These are phyloP conservation scores for Cystobasidium onofrii DNA, from an alignment of 768 basidiomycete genomes.

Conservation along the genomic window DNA sequence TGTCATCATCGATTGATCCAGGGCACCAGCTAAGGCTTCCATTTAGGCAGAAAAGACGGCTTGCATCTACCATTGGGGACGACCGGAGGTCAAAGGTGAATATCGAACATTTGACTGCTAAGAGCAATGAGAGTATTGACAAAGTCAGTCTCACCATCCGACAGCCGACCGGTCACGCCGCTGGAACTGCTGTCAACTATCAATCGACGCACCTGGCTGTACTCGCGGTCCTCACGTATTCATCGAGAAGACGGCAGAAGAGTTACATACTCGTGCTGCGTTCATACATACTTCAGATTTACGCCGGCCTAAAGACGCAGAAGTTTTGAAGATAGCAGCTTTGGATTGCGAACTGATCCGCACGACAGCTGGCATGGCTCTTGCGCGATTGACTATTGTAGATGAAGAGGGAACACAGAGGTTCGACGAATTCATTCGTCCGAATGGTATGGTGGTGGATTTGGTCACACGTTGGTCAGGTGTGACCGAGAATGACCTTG, in stretches of 20 bases:
- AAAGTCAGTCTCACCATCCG: neutral
- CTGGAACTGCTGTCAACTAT: constrained; percentile 65
- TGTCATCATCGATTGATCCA: neutral
- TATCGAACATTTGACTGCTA: too few species aligned
- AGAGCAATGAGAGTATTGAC: too few species aligned
- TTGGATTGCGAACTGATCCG: constrained; percentile 97
- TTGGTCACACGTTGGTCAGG: constrained; percentile 64
- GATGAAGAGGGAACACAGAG: constrained; percentile 54
- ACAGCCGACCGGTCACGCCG: constrained; percentile 32
- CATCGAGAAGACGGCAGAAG: constrained; percentile 60
- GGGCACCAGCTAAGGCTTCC: neutral
- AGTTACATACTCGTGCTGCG: constrained; percentile 64
- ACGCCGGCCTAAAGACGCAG: constrained; percentile 37
- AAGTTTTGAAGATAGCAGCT: constrained; percentile 66
- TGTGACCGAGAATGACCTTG: constrained; percentile 40
- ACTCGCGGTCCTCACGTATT: constrained; percentile 80
- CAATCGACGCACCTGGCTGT: constrained; percentile 55
- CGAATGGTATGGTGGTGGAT: constrained; percentile 54
- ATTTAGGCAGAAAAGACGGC: neutral
- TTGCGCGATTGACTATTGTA: constrained; percentile 82
- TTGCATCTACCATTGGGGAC: constrained; percentile 11
- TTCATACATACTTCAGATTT: constrained; percentile 54
- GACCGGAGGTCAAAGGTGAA: constrained; percentile 1
- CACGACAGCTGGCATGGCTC: constrained; percentile 81
- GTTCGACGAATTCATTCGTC: constrained; percentile 67